Conservation (phyloP, 495 filamentous ascomycete genomes). For the Penicillium antarcticum region DNA sequence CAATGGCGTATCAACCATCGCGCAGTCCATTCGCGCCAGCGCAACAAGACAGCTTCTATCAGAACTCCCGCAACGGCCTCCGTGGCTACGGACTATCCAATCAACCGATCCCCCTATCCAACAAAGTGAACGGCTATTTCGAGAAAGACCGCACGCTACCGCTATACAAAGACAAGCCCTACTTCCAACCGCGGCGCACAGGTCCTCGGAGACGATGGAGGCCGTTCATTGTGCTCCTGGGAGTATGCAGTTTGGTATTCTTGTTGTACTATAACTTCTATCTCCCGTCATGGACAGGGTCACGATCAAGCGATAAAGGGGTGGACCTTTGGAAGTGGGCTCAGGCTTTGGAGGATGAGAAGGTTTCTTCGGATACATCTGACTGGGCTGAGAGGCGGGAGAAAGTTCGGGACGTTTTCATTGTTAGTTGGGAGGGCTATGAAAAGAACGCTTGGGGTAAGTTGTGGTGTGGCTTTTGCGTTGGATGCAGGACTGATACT, state of each 20-base stretch:
- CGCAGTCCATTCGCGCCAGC: slow-evolving; percentile 39
- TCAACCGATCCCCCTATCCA: slow-evolving; percentile 20
- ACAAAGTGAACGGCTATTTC: slow-evolving; percentile 51
- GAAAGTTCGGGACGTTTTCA: slow-evolving; percentile 85
- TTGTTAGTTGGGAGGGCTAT: slow-evolving; percentile 87
- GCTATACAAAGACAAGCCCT: slow-evolving; percentile 99
- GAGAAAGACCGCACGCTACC: slow-evolving; percentile 63
- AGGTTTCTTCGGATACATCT: slow-evolving; percentile 25
- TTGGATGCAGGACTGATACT: slow-evolving; percentile 4
- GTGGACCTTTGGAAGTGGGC: slow-evolving; percentile 42
- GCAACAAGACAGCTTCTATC: slow-evolving; percentile 69
- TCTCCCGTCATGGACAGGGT: slow-evolving; percentile 7
- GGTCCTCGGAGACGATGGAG: slow-evolving; percentile 32
- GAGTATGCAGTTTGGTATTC: slow-evolving; percentile 38
- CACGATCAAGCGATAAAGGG: slow-evolving; percentile 22
- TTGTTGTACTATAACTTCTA: slow-evolving; percentile 44
- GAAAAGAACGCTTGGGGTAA: slow-evolving; percentile 92
- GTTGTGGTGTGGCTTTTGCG: slow-evolving; percentile 7
- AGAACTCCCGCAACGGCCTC: slow-evolving; percentile 34
- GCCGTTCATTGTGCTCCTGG: slow-evolving; percentile 19
- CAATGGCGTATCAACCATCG: slow-evolving; percentile 29
- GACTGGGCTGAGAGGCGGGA: slow-evolving; percentile 74
- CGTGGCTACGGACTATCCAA: slow-evolving; percentile 38
- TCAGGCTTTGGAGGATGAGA: slow-evolving; percentile 31
- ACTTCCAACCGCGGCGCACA: slow-evolving; percentile 48